phyloP scores from a whole-genome alignment of 148 eudicot species.

The Chenopodium berlandieri region DNA sequence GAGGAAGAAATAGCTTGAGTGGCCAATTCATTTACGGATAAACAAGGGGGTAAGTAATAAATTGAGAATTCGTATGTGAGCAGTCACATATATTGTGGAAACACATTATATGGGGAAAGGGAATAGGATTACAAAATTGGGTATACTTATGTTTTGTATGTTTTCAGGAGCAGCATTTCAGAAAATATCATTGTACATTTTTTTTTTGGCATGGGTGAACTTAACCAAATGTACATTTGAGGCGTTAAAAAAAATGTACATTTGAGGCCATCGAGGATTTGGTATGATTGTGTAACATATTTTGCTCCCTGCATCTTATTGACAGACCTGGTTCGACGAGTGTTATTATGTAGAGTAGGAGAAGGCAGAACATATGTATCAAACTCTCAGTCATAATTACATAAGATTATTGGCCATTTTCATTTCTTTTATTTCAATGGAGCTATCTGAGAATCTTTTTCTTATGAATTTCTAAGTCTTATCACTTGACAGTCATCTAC shows the following conservation, averaged over 20 bases:
- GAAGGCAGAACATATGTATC: neutral
- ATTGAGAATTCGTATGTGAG: neutral
- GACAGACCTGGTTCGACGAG: neutral
- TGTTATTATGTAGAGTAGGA: neutral
- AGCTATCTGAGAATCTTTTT: neutral
- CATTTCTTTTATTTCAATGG: neutral
- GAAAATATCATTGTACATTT: neutral
- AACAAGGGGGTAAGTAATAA: neutral
- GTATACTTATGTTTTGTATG: neutral
- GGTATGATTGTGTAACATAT: neutral
- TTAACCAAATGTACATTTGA: neutral
- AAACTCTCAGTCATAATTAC: neutral
- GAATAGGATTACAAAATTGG: neutral
- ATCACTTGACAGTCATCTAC: neutral
- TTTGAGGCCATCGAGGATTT: neutral
- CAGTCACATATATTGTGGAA: neutral
- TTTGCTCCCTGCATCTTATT: neutral
- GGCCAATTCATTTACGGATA: neutral
- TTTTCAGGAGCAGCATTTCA: neutral
- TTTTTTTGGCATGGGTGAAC: neutral
- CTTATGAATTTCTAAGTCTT: neutral
- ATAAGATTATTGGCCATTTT: neutral
- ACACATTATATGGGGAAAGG: neutral
- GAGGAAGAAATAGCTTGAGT: neutral
- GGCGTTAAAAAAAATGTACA: neutral